phyloP scores from a whole-genome alignment of 495 filamentous ascomycete genomes.

The Podospora conica region DNA sequence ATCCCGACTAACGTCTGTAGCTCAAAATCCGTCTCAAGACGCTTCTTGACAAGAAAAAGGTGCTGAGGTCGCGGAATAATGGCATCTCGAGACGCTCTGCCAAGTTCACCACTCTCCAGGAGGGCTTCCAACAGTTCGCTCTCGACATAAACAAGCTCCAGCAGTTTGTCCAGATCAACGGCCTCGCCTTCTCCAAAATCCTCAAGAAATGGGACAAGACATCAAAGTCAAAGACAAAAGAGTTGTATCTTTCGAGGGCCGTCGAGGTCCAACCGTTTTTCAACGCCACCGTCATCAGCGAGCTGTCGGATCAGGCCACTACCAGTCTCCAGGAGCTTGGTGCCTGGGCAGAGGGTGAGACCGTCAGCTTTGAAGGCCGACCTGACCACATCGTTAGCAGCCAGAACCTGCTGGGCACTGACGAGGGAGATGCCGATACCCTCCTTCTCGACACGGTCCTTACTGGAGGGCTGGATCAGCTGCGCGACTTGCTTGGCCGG shows the following conservation, averaged over 20 bases:
- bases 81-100: constrained; percentile 77
- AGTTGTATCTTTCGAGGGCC: constrained; percentile 89
- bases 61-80: constrained; percentile 68
- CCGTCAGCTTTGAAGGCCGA: constrained; percentile 68
- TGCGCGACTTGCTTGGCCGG: constrained; percentile 46
- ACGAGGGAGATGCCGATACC: constrained; percentile 81
- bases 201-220: constrained; percentile 99
- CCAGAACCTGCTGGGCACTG: constrained; percentile 57
- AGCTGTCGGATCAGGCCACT: constrained; percentile 91
- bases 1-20: constrained; percentile 37
- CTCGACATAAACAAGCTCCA: constrained; percentile 94
- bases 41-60: constrained; percentile 87
- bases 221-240: constrained; percentile 97
- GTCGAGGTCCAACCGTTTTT: constrained; percentile 98
- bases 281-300: constrained; percentile 92
- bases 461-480: constrained; percentile 57
- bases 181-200: constrained; percentile 95
- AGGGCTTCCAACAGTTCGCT: constrained; percentile 94
- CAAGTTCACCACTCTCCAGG: constrained; percentile 86
- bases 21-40: constrained; percentile 88
- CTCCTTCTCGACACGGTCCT: constrained; percentile 83
- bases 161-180: constrained; percentile 97
- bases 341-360: constrained; percentile 94
- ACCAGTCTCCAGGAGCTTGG: constrained; percentile 87
- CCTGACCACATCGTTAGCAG: constrained; percentile 58